Percentiles rank a stretch among this genome's conserved stretches.
phyloP scores from a whole-genome alignment of 371 early-diverging fungal species.

The Mortierella sp. region DNA sequence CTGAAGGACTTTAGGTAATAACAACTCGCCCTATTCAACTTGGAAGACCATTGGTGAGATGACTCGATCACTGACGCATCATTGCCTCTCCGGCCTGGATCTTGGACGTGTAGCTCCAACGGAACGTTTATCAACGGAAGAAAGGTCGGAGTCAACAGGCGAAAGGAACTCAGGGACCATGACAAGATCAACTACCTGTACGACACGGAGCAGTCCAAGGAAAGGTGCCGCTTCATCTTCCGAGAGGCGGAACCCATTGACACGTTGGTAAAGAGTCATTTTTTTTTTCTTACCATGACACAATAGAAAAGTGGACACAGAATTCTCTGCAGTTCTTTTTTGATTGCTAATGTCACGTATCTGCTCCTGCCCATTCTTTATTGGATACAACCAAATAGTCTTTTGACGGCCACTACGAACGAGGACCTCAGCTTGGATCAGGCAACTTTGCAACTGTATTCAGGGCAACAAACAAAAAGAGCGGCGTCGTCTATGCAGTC shows the following conservation, averaged over 20 bases:
- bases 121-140: slow-evolving; percentile 80
- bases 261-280: slow-evolving; percentile 19
- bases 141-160: slow-evolving; percentile 59
- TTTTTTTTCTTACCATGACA: no score
- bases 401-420: slow-evolving; percentile 66
- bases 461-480: slow-evolving; percentile 58
- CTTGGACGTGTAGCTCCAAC: no score
- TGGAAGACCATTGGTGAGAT: no score
- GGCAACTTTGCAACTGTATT: slow-evolving; percentile 79
- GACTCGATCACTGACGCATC: no score
- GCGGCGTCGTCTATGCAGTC: slow-evolving; percentile 65
- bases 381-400: no score
- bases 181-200: slow-evolving; percentile 74
- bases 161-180: slow-evolving; percentile 65
- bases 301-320: no score
- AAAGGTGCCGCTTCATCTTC: slow-evolving; percentile 54
- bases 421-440: slow-evolving; percentile 60
- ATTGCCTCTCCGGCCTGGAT: no score
- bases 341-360: no score
- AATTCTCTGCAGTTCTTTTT: no score
- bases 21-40: no score
- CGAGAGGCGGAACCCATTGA: slow-evolving; percentile 23
- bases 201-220: slow-evolving; percentile 38
- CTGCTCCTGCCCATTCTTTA: no score
- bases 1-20: slow-evolving; percentile 58